Evolutionary conservation across 768 basidiomycete species (phyloP).

Genomic region (Lactarius hatsudake): DNA sequence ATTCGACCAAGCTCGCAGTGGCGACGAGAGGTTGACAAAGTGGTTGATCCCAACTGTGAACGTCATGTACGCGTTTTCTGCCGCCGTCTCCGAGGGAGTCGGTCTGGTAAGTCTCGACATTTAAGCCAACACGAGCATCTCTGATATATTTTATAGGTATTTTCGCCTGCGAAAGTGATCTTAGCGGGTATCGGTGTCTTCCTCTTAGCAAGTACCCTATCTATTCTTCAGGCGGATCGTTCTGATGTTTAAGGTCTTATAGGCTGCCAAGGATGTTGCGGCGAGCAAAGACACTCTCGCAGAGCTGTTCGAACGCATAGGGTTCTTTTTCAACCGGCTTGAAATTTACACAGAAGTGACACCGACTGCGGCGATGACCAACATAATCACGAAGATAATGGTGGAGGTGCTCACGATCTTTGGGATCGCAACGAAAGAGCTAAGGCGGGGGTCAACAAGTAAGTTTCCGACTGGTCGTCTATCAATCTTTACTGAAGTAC

Average conservation of each 20-base stretch:
- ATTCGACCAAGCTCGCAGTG: background rate
- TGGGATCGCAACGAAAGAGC: background rate
- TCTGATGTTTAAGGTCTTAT: background rate
- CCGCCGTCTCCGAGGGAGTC: background rate
- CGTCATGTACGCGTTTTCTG: background rate
- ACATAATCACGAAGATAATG: background rate
- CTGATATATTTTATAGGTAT: background rate
- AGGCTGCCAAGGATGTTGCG: background rate
- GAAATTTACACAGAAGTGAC: background rate
- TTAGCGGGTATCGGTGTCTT: background rate
- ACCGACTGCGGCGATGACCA: background rate
- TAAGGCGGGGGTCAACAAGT: background rate
- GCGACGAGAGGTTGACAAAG: background rate
- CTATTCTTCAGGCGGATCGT: background rate
- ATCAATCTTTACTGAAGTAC: background rate
- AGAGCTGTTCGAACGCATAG: background rate
- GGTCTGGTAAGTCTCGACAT: background rate
- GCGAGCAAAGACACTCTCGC: background rate
- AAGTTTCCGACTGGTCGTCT: background rate
- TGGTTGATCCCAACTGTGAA: background rate
- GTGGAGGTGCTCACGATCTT: background rate
- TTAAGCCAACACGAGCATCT: background rate
- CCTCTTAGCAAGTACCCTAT: background rate
- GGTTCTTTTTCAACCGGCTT: background rate
- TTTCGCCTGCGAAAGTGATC: background rate